Percentiles rank a stretch among this genome's conserved stretches.
These are phyloP conservation scores for Poa pratensis DNA, from an alignment of 176 grass and related monocot species.

Conservation along the genomic window DNA sequence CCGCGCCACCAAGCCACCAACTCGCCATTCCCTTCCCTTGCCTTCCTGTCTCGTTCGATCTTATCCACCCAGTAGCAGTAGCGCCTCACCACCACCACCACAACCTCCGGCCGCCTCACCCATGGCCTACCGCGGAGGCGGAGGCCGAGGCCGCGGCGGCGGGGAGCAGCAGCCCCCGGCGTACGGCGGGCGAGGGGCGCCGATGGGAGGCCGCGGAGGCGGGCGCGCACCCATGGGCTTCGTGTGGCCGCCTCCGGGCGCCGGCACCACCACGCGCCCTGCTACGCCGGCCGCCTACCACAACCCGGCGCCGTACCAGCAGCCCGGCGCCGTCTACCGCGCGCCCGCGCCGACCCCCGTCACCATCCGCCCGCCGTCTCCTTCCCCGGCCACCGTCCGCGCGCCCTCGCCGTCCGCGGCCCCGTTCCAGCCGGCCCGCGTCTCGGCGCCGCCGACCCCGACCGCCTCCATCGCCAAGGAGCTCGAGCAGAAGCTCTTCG, in stretches of 20 bases:
- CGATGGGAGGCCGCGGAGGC: neutral
- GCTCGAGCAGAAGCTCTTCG: constrained; percentile 53
- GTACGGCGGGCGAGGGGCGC: neutral
- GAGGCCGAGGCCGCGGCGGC: constrained; percentile 39
- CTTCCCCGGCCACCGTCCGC: neutral
- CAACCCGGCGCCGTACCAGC: constrained; percentile 6
- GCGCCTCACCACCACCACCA: neutral
- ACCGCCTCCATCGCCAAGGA: constrained; percentile 41
- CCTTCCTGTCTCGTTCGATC: neutral
- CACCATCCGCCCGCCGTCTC: neutral
- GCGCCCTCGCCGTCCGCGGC: neutral
- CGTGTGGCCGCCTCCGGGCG: constrained; percentile 41
- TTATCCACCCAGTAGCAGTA: neutral
- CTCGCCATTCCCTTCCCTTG: neutral
- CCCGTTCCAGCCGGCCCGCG: neutral
- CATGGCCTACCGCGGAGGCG: constrained; percentile 51
- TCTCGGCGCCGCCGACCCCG: neutral
- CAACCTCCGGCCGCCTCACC: neutral
- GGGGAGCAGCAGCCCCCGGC: neutral
- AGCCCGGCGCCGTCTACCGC: constrained; percentile 13
- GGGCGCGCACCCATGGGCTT: constrained; percentile 23
- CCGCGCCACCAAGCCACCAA: neutral
- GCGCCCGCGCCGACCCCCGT: neutral
- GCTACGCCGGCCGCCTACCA: constrained; percentile 11
- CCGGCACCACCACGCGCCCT: neutral